These are phyloP conservation scores for Phytophthora syringae DNA, from an alignment of 352 stramenopile species.

Conservation along the genomic window DNA sequence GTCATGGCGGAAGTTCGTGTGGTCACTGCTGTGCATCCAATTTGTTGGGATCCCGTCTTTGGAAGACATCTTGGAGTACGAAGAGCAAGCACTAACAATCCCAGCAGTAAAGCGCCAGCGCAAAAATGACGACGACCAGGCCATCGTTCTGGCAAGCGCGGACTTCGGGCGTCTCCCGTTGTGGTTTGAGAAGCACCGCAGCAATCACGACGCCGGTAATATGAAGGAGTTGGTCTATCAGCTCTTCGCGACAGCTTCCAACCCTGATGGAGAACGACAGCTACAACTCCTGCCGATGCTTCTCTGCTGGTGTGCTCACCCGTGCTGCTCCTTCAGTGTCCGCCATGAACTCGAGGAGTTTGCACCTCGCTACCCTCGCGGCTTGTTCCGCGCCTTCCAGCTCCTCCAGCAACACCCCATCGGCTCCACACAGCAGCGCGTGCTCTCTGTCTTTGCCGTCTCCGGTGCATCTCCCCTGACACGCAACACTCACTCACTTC, in stretches of 20 bases:
- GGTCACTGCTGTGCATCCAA: conserved; percentile 47
- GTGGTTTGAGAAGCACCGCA: conserved; percentile 45
- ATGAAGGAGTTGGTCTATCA: conserved; percentile 46
- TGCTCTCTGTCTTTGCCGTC: conserved; percentile 32
- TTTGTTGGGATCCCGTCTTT: conserved; percentile 41
- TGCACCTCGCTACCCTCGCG: conserved; percentile 46
- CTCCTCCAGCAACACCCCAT: conserved; percentile 22
- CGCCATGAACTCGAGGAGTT: conserved; percentile 42
- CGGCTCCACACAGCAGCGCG: not conserved
- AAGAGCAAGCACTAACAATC: conserved; percentile 6
- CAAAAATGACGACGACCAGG: not conserved
- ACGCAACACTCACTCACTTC: not conserved
- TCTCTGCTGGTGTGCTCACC: conserved; percentile 45
- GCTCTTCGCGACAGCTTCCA: conserved; percentile 33
- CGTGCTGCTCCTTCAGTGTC: conserved; percentile 33
- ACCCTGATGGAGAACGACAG: not conserved
- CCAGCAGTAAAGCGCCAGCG: conserved; percentile 14
- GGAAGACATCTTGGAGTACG: conserved; percentile 32
- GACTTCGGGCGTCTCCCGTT: conserved; percentile 46
- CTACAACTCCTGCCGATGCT: conserved; percentile 43
- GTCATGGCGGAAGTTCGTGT: conserved; percentile 50
- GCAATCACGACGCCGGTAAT: not conserved
- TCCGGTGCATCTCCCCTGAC: conserved; percentile 2
- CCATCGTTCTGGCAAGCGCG: conserved; percentile 12
- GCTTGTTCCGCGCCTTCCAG: conserved; percentile 46